Conservation (phyloP, 2,329 filamentous ascomycete genomes). For the Cercospora nicotianae region DNA sequence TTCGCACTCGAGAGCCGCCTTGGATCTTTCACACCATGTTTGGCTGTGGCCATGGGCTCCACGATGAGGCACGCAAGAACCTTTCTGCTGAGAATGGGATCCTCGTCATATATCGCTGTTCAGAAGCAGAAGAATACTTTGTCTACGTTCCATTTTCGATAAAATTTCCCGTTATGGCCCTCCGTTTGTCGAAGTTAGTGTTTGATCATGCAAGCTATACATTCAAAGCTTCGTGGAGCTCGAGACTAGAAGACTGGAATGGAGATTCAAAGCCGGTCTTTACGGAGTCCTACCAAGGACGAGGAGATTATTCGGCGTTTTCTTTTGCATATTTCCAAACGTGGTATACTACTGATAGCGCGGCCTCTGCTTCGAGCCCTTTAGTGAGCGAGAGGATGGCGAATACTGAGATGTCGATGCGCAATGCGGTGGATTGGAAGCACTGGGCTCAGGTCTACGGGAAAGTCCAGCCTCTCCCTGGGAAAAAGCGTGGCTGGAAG, state of each 20-base stretch:
- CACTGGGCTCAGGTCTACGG: neutral
- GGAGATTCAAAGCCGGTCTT: neutral
- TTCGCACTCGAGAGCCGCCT: neutral
- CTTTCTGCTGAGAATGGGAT: neutral
- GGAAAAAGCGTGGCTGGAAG: neutral
- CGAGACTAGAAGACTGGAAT: neutral
- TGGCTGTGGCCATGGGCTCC: neutral
- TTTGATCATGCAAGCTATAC: neutral
- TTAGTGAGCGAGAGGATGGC: neutral
- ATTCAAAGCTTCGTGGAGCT: neutral
- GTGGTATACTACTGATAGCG: neutral
- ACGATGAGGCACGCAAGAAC: neutral
- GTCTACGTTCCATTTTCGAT: neutral
- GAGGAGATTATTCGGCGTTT: neutral
- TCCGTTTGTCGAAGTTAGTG: neutral
- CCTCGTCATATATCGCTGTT: constrained; percentile 4
- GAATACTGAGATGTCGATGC: neutral
- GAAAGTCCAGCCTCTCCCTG: neutral
- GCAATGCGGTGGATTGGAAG: neutral
- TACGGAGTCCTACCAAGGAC: neutral
- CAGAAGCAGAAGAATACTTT: neutral
- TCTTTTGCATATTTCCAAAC: neutral
- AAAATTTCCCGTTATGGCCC: neutral
- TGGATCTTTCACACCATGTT: constrained; percentile 2
- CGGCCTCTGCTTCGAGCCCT: neutral